A percentile compares a stretch with the other conserved stretches of the same genome.
Conservation (phyloP, 495 filamentous ascomycete species). For the Alectoria sarmentosa region DNA sequence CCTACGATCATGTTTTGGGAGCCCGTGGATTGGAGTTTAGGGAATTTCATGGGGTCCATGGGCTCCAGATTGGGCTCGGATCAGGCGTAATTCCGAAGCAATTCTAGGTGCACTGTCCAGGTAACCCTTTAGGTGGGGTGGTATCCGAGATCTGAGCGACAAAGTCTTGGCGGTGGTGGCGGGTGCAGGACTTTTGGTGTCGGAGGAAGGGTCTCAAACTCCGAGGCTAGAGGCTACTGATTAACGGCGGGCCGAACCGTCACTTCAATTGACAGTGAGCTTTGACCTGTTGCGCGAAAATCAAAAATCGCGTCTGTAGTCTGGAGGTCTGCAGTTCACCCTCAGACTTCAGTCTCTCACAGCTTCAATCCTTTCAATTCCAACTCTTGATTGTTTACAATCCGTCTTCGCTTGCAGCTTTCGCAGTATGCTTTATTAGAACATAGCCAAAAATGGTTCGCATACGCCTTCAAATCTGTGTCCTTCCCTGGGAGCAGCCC, state of each 20-base stretch:
- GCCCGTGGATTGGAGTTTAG: too few relatives aligned
- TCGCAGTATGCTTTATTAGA: conserved; percentile 8
- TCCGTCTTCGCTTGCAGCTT: neutral
- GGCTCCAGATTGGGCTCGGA: too few relatives aligned
- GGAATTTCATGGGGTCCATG: too few relatives aligned
- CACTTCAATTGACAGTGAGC: conserved; percentile 2
- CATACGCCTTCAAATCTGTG: conserved; percentile 23
- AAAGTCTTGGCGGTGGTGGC: too few relatives aligned
- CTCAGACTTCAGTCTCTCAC: neutral
- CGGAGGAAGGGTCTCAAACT: too few relatives aligned
- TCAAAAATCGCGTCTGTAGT: neutral
- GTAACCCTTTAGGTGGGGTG: too few relatives aligned
- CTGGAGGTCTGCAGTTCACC: too few relatives aligned
- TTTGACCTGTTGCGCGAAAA: conserved; percentile 6
- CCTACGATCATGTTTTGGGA: too few relatives aligned
- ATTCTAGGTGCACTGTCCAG: too few relatives aligned
- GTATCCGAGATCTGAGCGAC: too few relatives aligned
- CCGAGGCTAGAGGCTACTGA: neutral
- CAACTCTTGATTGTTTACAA: neutral
- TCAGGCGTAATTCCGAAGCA: too few relatives aligned
- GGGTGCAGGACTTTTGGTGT: too few relatives aligned
- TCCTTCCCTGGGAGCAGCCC: conserved; percentile 17
- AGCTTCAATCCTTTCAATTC: neutral
- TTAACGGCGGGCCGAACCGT: neutral
- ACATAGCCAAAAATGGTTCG: conserved; percentile 10